Evolutionary conservation across 2,329 filamentous ascomycete species (phyloP).

Genomic region (Sclerotinia subarctica): DNA sequence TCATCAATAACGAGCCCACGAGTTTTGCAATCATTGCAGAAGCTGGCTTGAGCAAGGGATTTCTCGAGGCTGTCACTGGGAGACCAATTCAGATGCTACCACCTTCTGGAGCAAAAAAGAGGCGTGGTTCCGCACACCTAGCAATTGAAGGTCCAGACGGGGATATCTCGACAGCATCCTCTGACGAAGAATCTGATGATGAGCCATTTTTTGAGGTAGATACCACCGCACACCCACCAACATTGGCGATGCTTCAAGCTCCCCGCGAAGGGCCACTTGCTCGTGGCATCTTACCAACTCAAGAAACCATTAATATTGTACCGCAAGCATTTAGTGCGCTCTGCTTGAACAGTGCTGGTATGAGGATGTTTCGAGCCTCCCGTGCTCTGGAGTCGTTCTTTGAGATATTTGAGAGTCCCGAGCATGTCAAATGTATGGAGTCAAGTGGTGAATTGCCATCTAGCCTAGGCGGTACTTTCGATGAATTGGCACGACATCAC

Average conservation of each 20-base stretch:
- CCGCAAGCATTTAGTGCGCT: slow-evolving; percentile 90
- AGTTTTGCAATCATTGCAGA: slow-evolving; percentile 96
- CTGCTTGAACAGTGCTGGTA: slow-evolving; percentile 81
- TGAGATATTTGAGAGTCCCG: slow-evolving; percentile 92
- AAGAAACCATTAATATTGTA: slow-evolving; percentile 83
- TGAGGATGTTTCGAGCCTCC: slow-evolving; percentile 82
- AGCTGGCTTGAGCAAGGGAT: slow-evolving; percentile 81
- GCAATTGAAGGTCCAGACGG: not conserved
- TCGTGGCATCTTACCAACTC: slow-evolving; percentile 76
- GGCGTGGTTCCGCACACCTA: slow-evolving; percentile 18
- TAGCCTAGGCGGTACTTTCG: slow-evolving; percentile 78
- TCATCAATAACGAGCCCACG: slow-evolving; percentile 98
- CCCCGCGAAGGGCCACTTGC: slow-evolving; percentile 51
- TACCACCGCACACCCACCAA: slow-evolving; percentile 51
- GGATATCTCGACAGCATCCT: slow-evolving; percentile 17
- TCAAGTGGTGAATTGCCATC: slow-evolving; percentile 68
- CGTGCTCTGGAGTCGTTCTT: slow-evolving; percentile 82
- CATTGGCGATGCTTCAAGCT: slow-evolving; percentile 48
- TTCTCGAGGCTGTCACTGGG: slow-evolving; percentile 76
- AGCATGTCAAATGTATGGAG: slow-evolving; percentile 82
- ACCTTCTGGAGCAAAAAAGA: slow-evolving; percentile 30
- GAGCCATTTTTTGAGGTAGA: slow-evolving; percentile 39
- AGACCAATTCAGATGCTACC: slow-evolving; percentile 39
- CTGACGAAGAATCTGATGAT: slow-evolving; percentile 39
- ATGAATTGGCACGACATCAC: slow-evolving; percentile 92